phyloP scores from a whole-genome alignment of 2,329 filamentous ascomycete species.

The Colletotrichum abscissum region DNA sequence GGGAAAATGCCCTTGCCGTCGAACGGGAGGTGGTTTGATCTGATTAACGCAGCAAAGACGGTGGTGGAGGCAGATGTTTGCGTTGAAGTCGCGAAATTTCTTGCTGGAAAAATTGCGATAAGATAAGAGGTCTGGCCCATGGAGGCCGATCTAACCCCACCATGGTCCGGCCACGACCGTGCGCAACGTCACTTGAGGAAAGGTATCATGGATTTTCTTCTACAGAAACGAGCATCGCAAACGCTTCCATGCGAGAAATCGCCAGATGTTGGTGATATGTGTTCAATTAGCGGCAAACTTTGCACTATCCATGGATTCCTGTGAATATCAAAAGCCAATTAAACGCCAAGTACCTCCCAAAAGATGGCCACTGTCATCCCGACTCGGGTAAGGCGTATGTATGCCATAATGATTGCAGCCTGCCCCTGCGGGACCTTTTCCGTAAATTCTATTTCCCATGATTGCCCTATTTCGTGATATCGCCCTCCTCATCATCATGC shows the following conservation, averaged over 20 bases:
- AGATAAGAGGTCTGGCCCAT: conserved; percentile 30
- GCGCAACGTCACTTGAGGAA: background rate
- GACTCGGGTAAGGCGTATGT: conserved; percentile 1
- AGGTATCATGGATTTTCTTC: background rate
- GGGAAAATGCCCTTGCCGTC: conserved; percentile 9
- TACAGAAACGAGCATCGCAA: background rate
- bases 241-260: too few species aligned
- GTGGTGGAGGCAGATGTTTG: background rate
- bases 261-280: background rate
- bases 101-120: conserved; percentile 33
- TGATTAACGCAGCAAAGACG: background rate
- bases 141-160: conserved; percentile 27
- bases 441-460: conserved; percentile 26
- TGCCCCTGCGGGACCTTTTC: conserved; percentile 16
- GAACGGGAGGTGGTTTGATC: background rate
- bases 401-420: conserved; percentile 10
- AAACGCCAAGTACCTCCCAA: conserved; percentile 25
- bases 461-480: conserved; percentile 13
- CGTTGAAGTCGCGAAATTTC: conserved; percentile 28
- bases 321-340: background rate
- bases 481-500: conserved; percentile 40
- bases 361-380: conserved; percentile 9
- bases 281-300: background rate
- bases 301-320: background rate
- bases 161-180: background rate